phyloP scores from a whole-genome alignment of 2,329 filamentous ascomycete genomes.

The Alternaria sp. region DNA sequence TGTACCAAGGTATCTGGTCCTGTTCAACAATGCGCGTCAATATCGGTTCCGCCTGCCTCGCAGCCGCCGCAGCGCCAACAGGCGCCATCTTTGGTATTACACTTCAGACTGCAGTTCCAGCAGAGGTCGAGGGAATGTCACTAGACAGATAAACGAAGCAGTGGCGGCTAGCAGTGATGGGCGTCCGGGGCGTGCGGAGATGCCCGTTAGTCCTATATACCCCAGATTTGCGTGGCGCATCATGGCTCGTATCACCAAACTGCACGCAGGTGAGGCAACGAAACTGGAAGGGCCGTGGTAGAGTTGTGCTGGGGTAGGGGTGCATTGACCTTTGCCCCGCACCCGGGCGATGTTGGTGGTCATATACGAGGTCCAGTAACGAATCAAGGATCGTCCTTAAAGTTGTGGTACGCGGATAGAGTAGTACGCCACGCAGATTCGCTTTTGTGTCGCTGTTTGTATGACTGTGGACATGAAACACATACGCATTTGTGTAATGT shows the following conservation, averaged over 20 bases:
- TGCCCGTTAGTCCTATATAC: constrained; percentile 13
- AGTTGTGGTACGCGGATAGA: neutral
- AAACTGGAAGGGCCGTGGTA: neutral
- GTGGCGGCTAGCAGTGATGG: neutral
- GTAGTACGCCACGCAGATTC: neutral
- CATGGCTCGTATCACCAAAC: constrained; percentile 2
- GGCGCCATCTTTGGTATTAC: constrained; percentile 20
- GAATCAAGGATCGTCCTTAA: neutral
- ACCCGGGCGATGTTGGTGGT: constrained; percentile 15
- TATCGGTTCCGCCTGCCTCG: constrained; percentile 45
- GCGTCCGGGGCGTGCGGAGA: constrained; percentile 4
- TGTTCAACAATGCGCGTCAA: constrained; percentile 50
- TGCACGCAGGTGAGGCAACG: constrained; percentile 9
- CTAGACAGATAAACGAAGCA: neutral
- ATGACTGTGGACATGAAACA: neutral
- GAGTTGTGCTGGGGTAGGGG: neutral
- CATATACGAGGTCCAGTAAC: neutral
- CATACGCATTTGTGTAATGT: neutral
- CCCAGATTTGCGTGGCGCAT: constrained; percentile 4
- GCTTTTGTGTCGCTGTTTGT: neutral
- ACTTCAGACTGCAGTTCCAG: neutral
- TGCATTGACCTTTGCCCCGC: constrained; percentile 13
- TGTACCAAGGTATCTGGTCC: constrained; percentile 50
- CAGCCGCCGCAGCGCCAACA: constrained; percentile 16
- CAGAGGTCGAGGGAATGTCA: neutral